Base-by-base conservation (phyloP, 192 early-diverging fungal genomes). In the Linnemannia zychae region DNA sequence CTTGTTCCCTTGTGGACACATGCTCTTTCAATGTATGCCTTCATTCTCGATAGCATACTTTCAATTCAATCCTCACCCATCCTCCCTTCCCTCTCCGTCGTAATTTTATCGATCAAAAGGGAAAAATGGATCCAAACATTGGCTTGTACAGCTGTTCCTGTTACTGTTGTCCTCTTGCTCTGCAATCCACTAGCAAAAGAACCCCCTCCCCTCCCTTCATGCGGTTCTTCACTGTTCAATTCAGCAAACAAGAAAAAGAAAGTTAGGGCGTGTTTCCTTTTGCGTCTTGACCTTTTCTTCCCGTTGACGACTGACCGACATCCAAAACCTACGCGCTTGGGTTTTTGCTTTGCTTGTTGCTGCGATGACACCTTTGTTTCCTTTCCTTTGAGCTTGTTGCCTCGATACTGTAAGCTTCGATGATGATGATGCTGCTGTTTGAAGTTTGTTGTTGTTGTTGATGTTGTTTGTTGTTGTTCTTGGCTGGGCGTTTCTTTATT, bases 181-280 rank as follows among this genome's bases (percentile, higher is more conserved):
- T 63, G 57, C 57, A 31, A 63, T 63, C 57, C 57, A 63, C 57
- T 63, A 31, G 28, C 57, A 11, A n/a, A 9, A 4, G 9, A 6
- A n/a, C 7, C 24, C 24, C n/a, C 52, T 57, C 52, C 22, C 9
- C 57, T 28, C 57, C 28, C 28, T 63, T 63, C 57, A 63, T 63
- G 57, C 57, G 57, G 57, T 12, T 31, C 57, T 63, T n/a, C n/a
- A n/a, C n/a, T 24, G 28, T 28, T 60, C 20, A 28, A 28, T 24
- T 44, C 40, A 44, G 40, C 3, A 44, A 44, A 6, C 40, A 44
- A 57, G 24, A n/a, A 31, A 22, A 31, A 63, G 28, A n/a, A 63
- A 33, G 13, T 63, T n/a, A 63, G 57, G 28, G n/a, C 28, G 57
- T 63, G 57, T 33, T 63, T 63, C 57, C 57, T 63, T 63, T 63